phyloP scores from a whole-genome alignment of 345 rosid species.

The Citrus cavaleriei region DNA sequence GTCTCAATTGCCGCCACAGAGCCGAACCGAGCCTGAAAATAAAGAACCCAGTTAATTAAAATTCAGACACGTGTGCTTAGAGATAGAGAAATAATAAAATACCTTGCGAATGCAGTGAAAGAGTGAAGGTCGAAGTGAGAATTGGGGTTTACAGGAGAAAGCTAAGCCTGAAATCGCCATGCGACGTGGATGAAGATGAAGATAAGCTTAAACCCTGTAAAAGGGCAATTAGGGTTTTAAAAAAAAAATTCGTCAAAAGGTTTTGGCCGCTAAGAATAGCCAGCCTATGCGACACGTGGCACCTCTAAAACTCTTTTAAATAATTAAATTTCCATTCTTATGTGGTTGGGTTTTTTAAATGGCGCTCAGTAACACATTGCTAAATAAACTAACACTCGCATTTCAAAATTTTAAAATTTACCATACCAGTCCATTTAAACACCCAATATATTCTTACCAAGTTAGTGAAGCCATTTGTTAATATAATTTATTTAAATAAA shows the following conservation, averaged over 20 bases:
- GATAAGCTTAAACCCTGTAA: slow-evolving; percentile 30
- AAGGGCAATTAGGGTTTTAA: slow-evolving; percentile 30
- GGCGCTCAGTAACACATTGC: too few species aligned
- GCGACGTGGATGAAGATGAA: neutral
- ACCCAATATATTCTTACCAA: too few species aligned
- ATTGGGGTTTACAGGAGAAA: slow-evolving; percentile 41
- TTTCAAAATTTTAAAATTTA: too few species aligned
- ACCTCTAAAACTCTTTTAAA: too few species aligned
- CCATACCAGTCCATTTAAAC: too few species aligned
- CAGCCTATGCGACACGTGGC: too few species aligned
- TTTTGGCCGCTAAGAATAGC: neutral
- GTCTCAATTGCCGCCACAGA: slow-evolving; percentile 40
- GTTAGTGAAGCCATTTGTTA: too few species aligned
- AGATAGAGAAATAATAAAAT: neutral
- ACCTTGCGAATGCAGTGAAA: slow-evolving; percentile 47
- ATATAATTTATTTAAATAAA: too few species aligned
- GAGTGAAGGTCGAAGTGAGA: slow-evolving; percentile 37
- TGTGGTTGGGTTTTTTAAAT: too few species aligned
- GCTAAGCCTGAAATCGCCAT: slow-evolving; percentile 48
- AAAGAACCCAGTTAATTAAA: neutral
- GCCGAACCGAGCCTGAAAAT: slow-evolving; percentile 35
- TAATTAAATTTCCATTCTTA: too few species aligned
- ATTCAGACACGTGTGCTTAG: neutral
- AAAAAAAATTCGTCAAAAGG: neutral
- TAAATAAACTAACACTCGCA: too few species aligned